Evolutionary conservation across 2,329 filamentous ascomycete genomes (phyloP).

Genomic region (Geoglossum cookeanum): DNA sequence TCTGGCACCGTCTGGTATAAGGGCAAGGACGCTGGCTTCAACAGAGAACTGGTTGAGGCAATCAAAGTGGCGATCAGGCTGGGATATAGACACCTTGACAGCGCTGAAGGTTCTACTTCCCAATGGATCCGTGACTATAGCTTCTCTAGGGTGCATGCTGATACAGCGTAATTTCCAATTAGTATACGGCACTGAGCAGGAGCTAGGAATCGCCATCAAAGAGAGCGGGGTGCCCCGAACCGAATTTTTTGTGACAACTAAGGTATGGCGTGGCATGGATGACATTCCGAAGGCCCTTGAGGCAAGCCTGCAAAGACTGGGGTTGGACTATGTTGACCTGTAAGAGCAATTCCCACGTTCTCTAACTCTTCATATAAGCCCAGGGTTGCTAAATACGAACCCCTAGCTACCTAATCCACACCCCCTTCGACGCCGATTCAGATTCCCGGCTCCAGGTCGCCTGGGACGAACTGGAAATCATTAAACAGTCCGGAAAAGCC

Average conservation of each 20-base stretch:
- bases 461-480: slow-evolving; percentile 40
- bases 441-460: slow-evolving; percentile 35
- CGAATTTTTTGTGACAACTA: slow-evolving; percentile 35
- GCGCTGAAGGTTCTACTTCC: slow-evolving; percentile 40
- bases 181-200: slow-evolving; percentile 33
- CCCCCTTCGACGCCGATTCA: slow-evolving; percentile 36
- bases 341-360: slow-evolving; percentile 24
- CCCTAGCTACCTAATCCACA: slow-evolving; percentile 39
- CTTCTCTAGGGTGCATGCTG: slow-evolving; percentile 11
- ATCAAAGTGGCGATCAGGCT: slow-evolving; percentile 44
- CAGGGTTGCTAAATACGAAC: neutral
- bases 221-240: slow-evolving; percentile 26
- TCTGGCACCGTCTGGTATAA: slow-evolving; percentile 52
- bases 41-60: slow-evolving; percentile 35
- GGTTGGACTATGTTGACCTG: slow-evolving; percentile 42
- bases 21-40: slow-evolving; percentile 28
- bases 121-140: neutral
- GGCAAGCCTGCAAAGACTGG: slow-evolving; percentile 37
- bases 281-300: slow-evolving; percentile 37
- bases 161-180: neutral
- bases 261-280: slow-evolving; percentile 31
- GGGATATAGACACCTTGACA: slow-evolving; percentile 57
- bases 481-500: slow-evolving; percentile 36
- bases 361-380: neutral
- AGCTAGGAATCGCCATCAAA: slow-evolving; percentile 29